Conservation (phyloP, 371 early-diverging fungal genomes). For the Paraphysoderma sedebokerense region DNA sequence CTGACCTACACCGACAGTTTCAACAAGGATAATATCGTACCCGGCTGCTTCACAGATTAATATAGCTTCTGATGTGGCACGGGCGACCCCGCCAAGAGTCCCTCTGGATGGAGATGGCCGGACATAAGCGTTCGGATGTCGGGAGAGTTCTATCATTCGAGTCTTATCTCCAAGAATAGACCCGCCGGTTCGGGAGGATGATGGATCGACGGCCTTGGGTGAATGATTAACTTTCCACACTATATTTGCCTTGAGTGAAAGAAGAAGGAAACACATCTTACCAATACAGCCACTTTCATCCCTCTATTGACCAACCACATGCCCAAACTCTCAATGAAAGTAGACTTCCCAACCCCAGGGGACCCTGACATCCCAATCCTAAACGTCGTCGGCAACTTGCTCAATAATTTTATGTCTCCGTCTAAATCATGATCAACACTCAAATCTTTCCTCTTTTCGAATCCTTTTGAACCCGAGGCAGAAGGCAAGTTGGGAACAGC, state of each 20-base stretch:
- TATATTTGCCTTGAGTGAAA: background rate
- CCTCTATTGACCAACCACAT: conserved; percentile 39
- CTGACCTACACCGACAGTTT: conserved; percentile 72
- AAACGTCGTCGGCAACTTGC: conserved; percentile 19
- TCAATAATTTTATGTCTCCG: conserved; percentile 4
- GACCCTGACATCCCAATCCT: conserved; percentile 57
- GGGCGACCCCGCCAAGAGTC: conserved; percentile 54
- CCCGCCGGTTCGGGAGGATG: conserved; percentile 53
- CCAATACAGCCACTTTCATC: conserved; percentile 51
- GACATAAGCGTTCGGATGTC: conserved; percentile 37
- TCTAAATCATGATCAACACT: background rate
- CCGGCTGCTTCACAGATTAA: conserved; percentile 57
- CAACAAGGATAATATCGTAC: conserved; percentile 56
- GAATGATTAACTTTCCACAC: background rate
- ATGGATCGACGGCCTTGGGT: conserved; percentile 57
- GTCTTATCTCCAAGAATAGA: conserved; percentile 71
- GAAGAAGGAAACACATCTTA: conserved; percentile 8
- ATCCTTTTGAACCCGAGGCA: conserved; percentile 23
- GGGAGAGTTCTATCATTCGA: conserved; percentile 47
- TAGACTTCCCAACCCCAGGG: conserved; percentile 66
- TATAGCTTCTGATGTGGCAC: conserved; percentile 59
- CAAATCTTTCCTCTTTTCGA: conserved; percentile 3
- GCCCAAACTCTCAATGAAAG: conserved; percentile 63
- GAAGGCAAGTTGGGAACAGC: conserved; percentile 35
- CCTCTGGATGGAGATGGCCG: conserved; percentile 53